Conservation (phyloP, 768 basidiomycete species). For the Grammothele lineata region DNA sequence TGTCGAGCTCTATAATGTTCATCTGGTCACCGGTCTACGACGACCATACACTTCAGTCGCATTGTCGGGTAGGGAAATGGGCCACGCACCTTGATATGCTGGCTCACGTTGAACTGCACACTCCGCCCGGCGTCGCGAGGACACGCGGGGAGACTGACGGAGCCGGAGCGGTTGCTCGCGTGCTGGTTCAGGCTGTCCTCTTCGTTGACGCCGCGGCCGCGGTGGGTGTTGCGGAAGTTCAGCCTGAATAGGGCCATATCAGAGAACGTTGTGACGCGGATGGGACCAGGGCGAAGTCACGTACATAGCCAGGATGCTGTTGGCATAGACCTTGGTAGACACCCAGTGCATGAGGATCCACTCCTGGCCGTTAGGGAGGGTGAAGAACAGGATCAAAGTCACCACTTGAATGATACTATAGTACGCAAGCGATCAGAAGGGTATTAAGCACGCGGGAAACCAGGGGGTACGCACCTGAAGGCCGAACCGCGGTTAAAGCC, state of each 20-base stretch:
- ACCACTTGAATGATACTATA: background rate
- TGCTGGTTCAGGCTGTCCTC: constrained; percentile 19
- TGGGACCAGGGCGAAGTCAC: background rate
- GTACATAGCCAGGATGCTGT: constrained; percentile 19
- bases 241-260: constrained; percentile 4
- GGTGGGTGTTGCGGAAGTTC: constrained; percentile 20
- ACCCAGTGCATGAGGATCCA: constrained; percentile 22
- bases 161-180: constrained; percentile 7
- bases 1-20: constrained; percentile 19
- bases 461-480: constrained; percentile 16
- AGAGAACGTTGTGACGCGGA: background rate
- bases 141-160: background rate
- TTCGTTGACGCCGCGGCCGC: constrained; percentile 20
- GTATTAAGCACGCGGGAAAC: background rate
- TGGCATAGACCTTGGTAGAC: constrained; percentile 19
- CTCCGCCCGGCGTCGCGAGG: constrained; percentile 8
- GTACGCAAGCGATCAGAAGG: background rate
- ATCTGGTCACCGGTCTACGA: constrained; percentile 6
- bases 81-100: constrained; percentile 14
- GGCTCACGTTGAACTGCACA: constrained; percentile 18
- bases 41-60: background rate
- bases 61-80: background rate
- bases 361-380: constrained; percentile 9
- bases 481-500: constrained; percentile 19
- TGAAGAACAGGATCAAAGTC: constrained; percentile 4